A percentile compares a stretch with the other conserved stretches of the same genome.
Evolutionary conservation across 257 asterid genomes (phyloP).

Genomic region (Nicotiana benthamiana): DNA sequence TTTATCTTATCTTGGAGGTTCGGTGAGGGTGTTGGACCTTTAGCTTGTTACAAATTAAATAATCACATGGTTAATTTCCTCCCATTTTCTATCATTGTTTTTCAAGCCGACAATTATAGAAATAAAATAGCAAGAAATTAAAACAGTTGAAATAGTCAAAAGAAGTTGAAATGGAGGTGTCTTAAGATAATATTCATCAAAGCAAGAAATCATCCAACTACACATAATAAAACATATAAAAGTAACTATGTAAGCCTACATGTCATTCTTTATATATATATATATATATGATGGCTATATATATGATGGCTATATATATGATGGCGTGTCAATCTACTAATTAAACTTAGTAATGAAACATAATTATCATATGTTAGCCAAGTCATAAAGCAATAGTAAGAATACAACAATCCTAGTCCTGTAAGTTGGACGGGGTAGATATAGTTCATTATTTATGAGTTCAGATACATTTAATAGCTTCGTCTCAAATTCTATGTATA

Average conservation of each 20-base stretch:
- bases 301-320: no score
- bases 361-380: neutral
- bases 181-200: neutral
- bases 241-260: neutral
- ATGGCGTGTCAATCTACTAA: no score
- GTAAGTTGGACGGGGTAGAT: no score
- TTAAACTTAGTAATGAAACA: neutral
- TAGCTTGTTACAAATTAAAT: neutral
- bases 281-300: no score
- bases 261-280: neutral
- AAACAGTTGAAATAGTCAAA: neutral
- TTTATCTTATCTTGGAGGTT: no score
- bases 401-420: neutral
- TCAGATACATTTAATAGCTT: no score
- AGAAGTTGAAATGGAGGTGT: neutral
- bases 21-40: neutral
- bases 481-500: no score
- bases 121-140: neutral
- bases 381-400: neutral
- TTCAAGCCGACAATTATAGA: neutral
- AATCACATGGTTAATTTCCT: neutral
- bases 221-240: neutral
- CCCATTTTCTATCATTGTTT: neutral
- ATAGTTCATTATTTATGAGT: no score
- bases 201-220: neutral